Evolutionary conservation across 306 rosid genomes (phyloP).

Genomic region (Castanea mollissima): DNA sequence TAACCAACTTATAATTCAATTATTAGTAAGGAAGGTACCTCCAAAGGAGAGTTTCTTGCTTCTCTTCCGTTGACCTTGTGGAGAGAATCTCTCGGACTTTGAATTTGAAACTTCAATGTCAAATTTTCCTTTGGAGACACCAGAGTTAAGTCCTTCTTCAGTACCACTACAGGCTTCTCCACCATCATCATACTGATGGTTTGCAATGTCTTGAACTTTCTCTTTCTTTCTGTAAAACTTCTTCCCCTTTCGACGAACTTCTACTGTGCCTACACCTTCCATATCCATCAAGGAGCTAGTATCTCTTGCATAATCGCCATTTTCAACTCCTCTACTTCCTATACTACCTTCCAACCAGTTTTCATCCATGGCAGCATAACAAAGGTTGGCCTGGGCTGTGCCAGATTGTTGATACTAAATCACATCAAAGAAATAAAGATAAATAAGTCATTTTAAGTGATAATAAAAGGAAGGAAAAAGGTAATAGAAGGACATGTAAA

Average conservation of each 20-base stretch:
- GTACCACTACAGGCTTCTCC: constrained; percentile 91
- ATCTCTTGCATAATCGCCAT: constrained; percentile 63
- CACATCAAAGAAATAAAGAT: constrained; percentile 19
- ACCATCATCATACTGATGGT: constrained; percentile 67
- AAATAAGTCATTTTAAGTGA: constrained; percentile 5
- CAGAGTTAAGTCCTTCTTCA: constrained; percentile 62
- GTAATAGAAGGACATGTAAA: not conserved
- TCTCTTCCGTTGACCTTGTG: constrained; percentile 49
- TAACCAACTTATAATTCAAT: constrained; percentile 11
- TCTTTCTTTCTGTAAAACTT: constrained; percentile 57
- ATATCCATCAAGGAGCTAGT: constrained; percentile 49
- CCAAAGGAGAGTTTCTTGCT: constrained; percentile 61
- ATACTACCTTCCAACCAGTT: constrained; percentile 64
- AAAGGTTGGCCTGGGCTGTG: constrained; percentile 41
- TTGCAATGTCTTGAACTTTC: constrained; percentile 44
- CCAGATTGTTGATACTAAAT: constrained; percentile 43
- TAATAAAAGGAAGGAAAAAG: constrained; percentile 19
- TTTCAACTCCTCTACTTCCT: constrained; percentile 70
- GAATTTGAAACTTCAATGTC: constrained; percentile 55
- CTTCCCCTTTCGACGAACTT: constrained; percentile 46
- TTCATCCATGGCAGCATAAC: constrained; percentile 42
- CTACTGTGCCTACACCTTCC: constrained; percentile 60
- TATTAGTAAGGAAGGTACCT: constrained; percentile 49
- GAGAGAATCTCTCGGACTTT: constrained; percentile 43
- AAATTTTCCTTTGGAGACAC: constrained; percentile 47